Evolutionary conservation across 257 asterid genomes (phyloP), one percentile per base, ranked within the genome.

Genomic region (Galeopsis tetrahit): DNA sequence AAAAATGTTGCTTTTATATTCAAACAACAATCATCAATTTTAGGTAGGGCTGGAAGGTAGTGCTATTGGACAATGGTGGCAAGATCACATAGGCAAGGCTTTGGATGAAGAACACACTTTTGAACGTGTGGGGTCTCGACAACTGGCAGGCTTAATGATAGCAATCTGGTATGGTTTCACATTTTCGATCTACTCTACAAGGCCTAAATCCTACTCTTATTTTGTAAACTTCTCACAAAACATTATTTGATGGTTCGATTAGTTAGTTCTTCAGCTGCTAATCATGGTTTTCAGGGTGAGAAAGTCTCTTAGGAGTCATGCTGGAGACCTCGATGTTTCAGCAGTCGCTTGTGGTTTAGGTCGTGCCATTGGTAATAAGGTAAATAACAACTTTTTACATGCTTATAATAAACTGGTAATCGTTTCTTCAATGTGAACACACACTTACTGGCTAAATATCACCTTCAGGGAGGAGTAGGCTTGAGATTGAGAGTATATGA

Each of bases 11-110:
- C 10, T 46, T 7, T 15, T 43, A 13, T 32, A 2, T 53, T 68
- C 52, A 79, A 63, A 65, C 48, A 28, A 32, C 63, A 57, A 13
- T n/a, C 78, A 52, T 78, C 73, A 75, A 66, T 75, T 91, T 77
- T 87, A 95, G 99, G 99, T 95, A 78, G 98, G 99, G 84, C 90
- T 92, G 58, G 99, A 92, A 87, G 99, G 99, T 75, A 95, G 97
- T 82, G 82, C 96, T 64, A 79, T 83, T 8, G 99, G 99, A 52
- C 97, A 88, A 75, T 95, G 97, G 99, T 95, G 99, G 99, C 96
- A 80, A 77, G 98, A 95, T 60, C 87, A 89, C 52, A 89, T 95
- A 21, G 96, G 99, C 58, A 90, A 90, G 75, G 82, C 91, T 10
- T 87, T 95, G 80, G 97, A 86, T 38, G 99, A 92, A 79, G 96